Percentiles rank a stretch among this genome's conserved stretches.
phyloP scores from a whole-genome alignment of 352 stramenopile species.

The Saprolegnia parasitica region DNA sequence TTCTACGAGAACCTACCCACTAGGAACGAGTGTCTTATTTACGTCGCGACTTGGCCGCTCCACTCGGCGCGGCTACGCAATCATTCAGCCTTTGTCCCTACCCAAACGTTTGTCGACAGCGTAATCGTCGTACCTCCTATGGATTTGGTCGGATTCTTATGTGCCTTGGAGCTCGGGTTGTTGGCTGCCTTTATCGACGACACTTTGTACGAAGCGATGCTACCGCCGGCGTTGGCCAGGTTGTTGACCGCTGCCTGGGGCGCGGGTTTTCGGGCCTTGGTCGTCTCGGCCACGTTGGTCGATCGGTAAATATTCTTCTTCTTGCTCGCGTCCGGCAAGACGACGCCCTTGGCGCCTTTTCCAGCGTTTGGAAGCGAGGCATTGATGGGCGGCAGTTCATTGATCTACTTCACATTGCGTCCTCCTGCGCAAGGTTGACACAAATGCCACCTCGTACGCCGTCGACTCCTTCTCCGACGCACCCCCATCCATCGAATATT shows the following conservation, averaged over 20 bases:
- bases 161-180: neutral
- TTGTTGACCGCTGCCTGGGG: neutral
- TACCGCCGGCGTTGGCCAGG: neutral
- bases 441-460: slow-evolving; percentile 20
- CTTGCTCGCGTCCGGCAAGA: neutral
- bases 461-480: neutral
- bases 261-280: slow-evolving; percentile 21
- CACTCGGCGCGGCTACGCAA: too few relatives aligned
- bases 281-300: slow-evolving; percentile 1
- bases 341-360: neutral
- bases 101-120: too few relatives aligned
- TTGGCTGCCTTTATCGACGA: slow-evolving; percentile 6
- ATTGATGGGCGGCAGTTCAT: slow-evolving; percentile 27
- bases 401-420: slow-evolving; percentile 16
- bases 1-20: too few relatives aligned
- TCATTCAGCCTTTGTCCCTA: too few relatives aligned
- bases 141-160: slow-evolving; percentile 18
- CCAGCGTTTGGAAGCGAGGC: slow-evolving; percentile 11
- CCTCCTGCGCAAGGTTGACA: neutral
- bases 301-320: slow-evolving; percentile 22
- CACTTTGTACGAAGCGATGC: slow-evolving; percentile 19
- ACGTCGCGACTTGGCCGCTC: too few relatives aligned
- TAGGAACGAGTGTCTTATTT: too few relatives aligned
- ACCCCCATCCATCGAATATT: slow-evolving; percentile 7
- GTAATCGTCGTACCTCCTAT: slow-evolving; percentile 29